phyloP scores from a whole-genome alignment of 768 basidiomycete species.

The Naganishia antarctica region DNA sequence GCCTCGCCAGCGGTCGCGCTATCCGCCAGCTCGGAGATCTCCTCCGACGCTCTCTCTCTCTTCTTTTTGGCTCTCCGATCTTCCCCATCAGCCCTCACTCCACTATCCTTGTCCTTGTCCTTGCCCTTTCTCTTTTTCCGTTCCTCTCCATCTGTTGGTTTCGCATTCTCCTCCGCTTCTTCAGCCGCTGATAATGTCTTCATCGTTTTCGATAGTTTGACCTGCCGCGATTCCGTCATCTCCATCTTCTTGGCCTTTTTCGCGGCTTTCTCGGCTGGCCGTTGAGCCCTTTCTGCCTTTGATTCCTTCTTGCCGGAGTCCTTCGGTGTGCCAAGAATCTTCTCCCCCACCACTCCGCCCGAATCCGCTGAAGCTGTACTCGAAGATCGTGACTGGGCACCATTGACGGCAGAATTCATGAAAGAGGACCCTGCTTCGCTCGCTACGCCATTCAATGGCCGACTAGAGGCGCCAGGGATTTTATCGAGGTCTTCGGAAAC shows the following conservation, averaged over 20 bases:
- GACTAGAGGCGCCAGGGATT: background rate
- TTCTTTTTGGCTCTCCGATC: constrained; percentile 31
- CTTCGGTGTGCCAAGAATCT: too few species aligned
- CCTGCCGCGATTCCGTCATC: constrained; percentile 57
- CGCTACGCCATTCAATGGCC: background rate
- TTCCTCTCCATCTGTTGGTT: background rate
- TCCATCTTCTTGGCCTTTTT: constrained; percentile 23
- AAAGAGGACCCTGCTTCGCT: constrained; percentile 1
- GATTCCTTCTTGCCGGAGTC: constrained; percentile 16
- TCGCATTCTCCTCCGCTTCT: background rate
- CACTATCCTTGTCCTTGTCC: constrained; percentile 22
- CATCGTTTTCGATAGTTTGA: constrained; percentile 55
- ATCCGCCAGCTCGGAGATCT: background rate
- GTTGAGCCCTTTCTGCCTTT: constrained; percentile 30
- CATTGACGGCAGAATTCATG: background rate
- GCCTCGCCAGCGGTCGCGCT: constrained; percentile 20
- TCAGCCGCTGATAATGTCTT: too few species aligned
- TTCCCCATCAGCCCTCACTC: constrained; percentile 23
- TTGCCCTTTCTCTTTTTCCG: constrained; percentile 24
- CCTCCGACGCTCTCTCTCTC: constrained; percentile 1
- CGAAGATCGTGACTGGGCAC: background rate
- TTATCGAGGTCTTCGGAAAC: constrained; percentile 7
- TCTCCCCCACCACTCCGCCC: background rate
- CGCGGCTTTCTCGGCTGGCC: constrained; percentile 28
- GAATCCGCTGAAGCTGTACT: background rate